These are phyloP conservation scores for Termitomyces sp. DNA, from an alignment of 768 basidiomycete genomes.

Conservation along the genomic window DNA sequence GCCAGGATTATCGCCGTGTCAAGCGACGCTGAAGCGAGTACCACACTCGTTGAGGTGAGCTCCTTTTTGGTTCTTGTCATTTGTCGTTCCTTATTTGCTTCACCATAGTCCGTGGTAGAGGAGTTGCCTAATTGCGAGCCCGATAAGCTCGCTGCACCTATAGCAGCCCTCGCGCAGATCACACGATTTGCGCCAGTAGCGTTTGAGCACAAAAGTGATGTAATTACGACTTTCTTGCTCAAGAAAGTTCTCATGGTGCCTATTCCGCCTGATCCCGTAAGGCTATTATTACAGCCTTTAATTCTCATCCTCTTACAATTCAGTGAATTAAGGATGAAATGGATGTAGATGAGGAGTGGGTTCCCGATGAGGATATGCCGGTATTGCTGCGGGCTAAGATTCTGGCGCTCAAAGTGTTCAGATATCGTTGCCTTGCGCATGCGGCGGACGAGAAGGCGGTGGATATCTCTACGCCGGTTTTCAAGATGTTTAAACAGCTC, in stretches of 20 bases:
- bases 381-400: conserved; percentile 64
- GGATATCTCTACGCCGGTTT: conserved; percentile 67
- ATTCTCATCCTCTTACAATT: background rate
- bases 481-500: conserved; percentile 72
- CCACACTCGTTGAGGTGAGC: conserved; percentile 60
- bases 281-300: conserved; percentile 16
- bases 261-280: conserved; percentile 37
- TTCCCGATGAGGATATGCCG: conserved; percentile 57
- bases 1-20: conserved; percentile 64
- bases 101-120: conserved; percentile 50
- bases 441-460: conserved; percentile 50
- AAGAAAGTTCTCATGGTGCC: conserved; percentile 67
- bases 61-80: background rate
- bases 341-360: conserved; percentile 72
- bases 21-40: conserved; percentile 46
- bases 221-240: conserved; percentile 65
- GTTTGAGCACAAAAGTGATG: conserved; percentile 76
- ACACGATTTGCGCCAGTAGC: conserved; percentile 61
- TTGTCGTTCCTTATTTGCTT: background rate
- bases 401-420: conserved; percentile 71
- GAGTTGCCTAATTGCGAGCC: conserved; percentile 40
- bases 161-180: conserved; percentile 71
- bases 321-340: conserved; percentile 43
- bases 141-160: conserved; percentile 55
- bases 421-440: conserved; percentile 75